phyloP scores from a whole-genome alignment of 2,329 filamentous ascomycete genomes.

The Penicillium sp. region DNA sequence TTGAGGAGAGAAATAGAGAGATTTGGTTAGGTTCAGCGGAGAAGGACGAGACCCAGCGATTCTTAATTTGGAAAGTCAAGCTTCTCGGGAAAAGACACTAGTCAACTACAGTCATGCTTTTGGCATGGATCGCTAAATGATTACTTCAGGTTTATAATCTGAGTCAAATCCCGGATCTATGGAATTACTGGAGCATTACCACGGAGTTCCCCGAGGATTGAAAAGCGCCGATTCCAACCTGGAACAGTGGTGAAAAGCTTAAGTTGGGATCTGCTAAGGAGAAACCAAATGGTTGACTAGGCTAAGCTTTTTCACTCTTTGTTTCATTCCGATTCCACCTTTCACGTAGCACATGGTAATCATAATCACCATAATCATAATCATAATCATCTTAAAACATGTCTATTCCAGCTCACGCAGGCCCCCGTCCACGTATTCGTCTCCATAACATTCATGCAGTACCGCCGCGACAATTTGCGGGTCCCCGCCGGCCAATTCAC shows the following conservation, averaged over 20 bases:
- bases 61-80: conserved; percentile 32
- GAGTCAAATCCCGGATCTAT: background rate
- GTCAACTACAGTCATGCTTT: background rate
- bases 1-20: conserved; percentile 3
- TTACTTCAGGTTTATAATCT: background rate
- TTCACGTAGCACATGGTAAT: background rate
- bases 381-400: background rate
- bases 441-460: conserved; percentile 51
- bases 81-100: conserved; percentile 19
- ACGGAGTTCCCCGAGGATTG: conserved; percentile 5
- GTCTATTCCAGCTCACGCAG: conserved; percentile 42
- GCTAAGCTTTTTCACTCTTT: background rate
- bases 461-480: conserved; percentile 45
- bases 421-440: conserved; percentile 57
- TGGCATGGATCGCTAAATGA: background rate
- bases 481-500: conserved; percentile 42
- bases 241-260: background rate
- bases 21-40: conserved; percentile 29
- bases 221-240: background rate
- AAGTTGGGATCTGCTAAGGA: background rate
- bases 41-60: conserved; percentile 20
- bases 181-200: background rate
- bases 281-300: background rate
- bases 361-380: background rate
- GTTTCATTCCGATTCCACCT: background rate